Conservation (phyloP, 805 yeast genomes). For the Lipomyces kockii region DNA sequence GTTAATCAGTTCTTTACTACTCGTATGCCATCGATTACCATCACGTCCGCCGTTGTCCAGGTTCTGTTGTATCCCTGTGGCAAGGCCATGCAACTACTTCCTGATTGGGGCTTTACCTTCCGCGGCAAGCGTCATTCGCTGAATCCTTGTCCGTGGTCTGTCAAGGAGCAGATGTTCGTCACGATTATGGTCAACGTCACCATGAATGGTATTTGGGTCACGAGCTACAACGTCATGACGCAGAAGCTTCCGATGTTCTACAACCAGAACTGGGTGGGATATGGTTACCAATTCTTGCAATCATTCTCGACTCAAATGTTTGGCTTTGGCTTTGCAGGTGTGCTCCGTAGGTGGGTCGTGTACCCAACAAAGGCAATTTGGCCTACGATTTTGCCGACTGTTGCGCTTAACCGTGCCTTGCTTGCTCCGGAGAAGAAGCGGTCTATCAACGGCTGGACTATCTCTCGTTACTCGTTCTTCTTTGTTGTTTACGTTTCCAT, state of each 20-base stretch:
- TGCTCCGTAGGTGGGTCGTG: slow-evolving; percentile 61
- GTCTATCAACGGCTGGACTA: slow-evolving; percentile 65
- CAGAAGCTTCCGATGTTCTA: slow-evolving; percentile 39
- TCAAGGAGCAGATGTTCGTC: slow-evolving; percentile 68
- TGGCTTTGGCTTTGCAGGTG: slow-evolving; percentile 70
- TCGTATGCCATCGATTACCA: slow-evolving; percentile 60
- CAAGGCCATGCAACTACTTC: slow-evolving; percentile 50
- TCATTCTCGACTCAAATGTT: slow-evolving; percentile 62
- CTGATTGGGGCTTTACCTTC: slow-evolving; percentile 52
- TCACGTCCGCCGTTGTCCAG: slow-evolving; percentile 64
- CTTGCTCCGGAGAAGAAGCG: slow-evolving; percentile 44
- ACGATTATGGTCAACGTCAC: slow-evolving; percentile 46
- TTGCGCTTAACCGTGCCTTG: slow-evolving; percentile 61
- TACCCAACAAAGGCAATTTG: slow-evolving; percentile 69
- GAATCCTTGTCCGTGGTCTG: slow-evolving; percentile 64
- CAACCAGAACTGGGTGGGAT: slow-evolving; percentile 12
- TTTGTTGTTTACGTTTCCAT: slow-evolving; percentile 48
- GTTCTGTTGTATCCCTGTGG: slow-evolving; percentile 69
- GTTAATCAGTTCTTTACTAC: slow-evolving; percentile 62
- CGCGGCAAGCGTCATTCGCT: slow-evolving; percentile 46
- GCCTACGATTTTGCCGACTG: slow-evolving; percentile 67
- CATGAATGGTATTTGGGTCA: background rate
- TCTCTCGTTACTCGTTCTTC: slow-evolving; percentile 58
- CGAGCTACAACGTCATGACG: slow-evolving; percentile 43
- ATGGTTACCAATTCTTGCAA: slow-evolving; percentile 61